Conservation (phyloP, 352 stramenopile species). For the Pseudoperonospora humuli region DNA sequence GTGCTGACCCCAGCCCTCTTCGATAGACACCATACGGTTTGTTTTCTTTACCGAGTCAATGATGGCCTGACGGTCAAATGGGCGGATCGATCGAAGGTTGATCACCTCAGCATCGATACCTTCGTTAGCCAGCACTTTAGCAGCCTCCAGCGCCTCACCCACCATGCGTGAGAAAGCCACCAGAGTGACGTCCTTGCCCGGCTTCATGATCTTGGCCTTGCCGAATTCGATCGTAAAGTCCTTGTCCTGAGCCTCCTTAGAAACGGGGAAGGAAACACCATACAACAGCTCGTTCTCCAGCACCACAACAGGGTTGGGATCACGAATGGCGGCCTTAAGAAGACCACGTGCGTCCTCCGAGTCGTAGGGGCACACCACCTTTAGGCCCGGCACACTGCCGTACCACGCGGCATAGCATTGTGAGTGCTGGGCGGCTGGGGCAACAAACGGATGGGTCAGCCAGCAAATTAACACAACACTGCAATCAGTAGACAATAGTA, state of each 20-base stretch:
- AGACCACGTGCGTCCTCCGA: slow-evolving; percentile 97
- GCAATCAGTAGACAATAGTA: background rate
- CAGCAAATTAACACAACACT: background rate
- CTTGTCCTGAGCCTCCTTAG: slow-evolving; percentile 93
- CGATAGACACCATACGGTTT: slow-evolving; percentile 94
- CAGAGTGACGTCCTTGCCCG: slow-evolving; percentile 96
- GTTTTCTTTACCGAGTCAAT: slow-evolving; percentile 98
- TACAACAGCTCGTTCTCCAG: slow-evolving; percentile 99
- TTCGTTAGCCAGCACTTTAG: slow-evolving; percentile 89
- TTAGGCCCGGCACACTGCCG: slow-evolving; percentile 94
- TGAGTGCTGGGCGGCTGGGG: slow-evolving; percentile 94
- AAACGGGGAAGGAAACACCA: slow-evolving; percentile 95
- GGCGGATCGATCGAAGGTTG: slow-evolving; percentile 90
- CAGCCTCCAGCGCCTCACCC: slow-evolving; percentile 93
- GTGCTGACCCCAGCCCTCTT: slow-evolving; percentile 96
- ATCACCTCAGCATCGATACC: slow-evolving; percentile 96
- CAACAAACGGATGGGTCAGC: background rate
- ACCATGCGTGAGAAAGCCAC: slow-evolving; percentile 97
- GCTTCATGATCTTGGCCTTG: slow-evolving; percentile 98
- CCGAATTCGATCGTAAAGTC: slow-evolving; percentile 98
- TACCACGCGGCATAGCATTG: slow-evolving; percentile 99
- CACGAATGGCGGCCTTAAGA: slow-evolving; percentile 98
- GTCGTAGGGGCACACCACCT: slow-evolving; percentile 96
- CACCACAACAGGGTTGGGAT: slow-evolving; percentile 98
- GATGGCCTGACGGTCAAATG: slow-evolving; percentile 95